Base-by-base conservation (phyloP, 139 green algal genomes). In the Chlamydomonas applanata region DNA sequence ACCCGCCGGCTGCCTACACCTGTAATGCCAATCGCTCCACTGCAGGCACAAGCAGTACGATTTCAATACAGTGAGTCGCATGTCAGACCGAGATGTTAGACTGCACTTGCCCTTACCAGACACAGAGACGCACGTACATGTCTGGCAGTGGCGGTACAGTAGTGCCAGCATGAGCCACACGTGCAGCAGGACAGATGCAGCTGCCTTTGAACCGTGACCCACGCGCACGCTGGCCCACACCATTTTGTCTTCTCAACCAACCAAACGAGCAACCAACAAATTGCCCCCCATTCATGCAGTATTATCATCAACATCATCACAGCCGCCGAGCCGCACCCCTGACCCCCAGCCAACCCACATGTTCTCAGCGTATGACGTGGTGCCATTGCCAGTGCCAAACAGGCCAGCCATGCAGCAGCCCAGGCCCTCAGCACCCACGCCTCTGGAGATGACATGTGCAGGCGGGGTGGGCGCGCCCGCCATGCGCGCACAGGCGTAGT, bases 341-440 rank as follows among this genome's bases (percentile, higher is more conserved):
- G 30, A 53, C 71, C 27, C 72, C 71, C 72, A 46, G 44, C 69
- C 70, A 46, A 62, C 72, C 2, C 73, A 76, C 71, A 80, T 80
- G 74, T 89, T 90, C 68, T 91, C 84, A 27, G 81, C 83, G 76
- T 91, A 92, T 0, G 85, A 82, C 0, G 89, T 92, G 27, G 85
- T 88, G 5, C 87, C 89, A 17, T 85, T 86, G 49, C 71, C 79
- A 16, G 86, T 90, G 54, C 86, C 86, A 24, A 80, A 83, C 25
- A 90, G 61, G 3, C 84, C 86, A 0, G 74, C 44, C 22, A 90
- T 65, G 29, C 76, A 24, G 69, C 79, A 89, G 79, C 79, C 76
- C 35, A 89, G 46, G 24, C 79, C 79, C 85, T 77, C 72, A 25
- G 72, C 72, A 14, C 60, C 78, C 34, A 92, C 77, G n/a, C 78